phyloP scores from a whole-genome alignment of 2,329 filamentous ascomycete genomes.

The Apiospora arundinis region DNA sequence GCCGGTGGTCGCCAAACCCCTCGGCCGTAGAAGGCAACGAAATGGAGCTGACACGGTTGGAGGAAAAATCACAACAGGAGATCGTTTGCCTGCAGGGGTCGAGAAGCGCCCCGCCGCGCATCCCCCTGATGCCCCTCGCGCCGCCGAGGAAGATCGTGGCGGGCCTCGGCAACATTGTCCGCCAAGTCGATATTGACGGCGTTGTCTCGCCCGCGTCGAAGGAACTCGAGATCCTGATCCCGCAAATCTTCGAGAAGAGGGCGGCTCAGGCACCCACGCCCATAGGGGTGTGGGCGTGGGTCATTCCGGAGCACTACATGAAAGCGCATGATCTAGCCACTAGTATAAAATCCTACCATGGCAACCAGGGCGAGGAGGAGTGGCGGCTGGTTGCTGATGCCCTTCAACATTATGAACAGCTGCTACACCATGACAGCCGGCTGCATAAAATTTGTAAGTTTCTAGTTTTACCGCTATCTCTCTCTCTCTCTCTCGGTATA shows the following conservation, averaged over 20 bases:
- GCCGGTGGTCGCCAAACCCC: slow-evolving; percentile 42
- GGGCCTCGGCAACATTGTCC: slow-evolving; percentile 81
- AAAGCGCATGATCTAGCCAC: slow-evolving; percentile 29
- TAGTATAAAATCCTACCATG: slow-evolving; percentile 32
- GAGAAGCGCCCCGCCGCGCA: slow-evolving; percentile 25
- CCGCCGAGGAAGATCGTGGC: slow-evolving; percentile 65
- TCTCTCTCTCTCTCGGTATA: not conserved
- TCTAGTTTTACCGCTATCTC: not conserved
- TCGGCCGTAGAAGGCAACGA: slow-evolving; percentile 16
- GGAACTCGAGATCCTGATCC: slow-evolving; percentile 72
- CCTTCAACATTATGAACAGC: slow-evolving; percentile 38
- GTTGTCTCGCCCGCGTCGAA: slow-evolving; percentile 66
- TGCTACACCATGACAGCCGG: slow-evolving; percentile 51
- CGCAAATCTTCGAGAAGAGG: slow-evolving; percentile 58
- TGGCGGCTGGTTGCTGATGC: slow-evolving; percentile 34
- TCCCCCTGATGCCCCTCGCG: slow-evolving; percentile 68
- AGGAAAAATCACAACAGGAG: slow-evolving; percentile 50
- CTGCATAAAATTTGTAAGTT: slow-evolving; percentile 54
- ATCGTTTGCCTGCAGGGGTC: slow-evolving; percentile 28
- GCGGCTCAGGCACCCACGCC: slow-evolving; percentile 41
- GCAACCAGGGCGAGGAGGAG: slow-evolving; percentile 35
- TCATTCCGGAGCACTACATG: slow-evolving; percentile 55
- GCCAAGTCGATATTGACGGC: slow-evolving; percentile 60
- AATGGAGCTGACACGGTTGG: slow-evolving; percentile 29
- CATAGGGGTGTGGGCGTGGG: slow-evolving; percentile 75